These are phyloP conservation scores for Daldinia caldariorum DNA, from an alignment of 495 filamentous ascomycete species.

Conservation along the genomic window DNA sequence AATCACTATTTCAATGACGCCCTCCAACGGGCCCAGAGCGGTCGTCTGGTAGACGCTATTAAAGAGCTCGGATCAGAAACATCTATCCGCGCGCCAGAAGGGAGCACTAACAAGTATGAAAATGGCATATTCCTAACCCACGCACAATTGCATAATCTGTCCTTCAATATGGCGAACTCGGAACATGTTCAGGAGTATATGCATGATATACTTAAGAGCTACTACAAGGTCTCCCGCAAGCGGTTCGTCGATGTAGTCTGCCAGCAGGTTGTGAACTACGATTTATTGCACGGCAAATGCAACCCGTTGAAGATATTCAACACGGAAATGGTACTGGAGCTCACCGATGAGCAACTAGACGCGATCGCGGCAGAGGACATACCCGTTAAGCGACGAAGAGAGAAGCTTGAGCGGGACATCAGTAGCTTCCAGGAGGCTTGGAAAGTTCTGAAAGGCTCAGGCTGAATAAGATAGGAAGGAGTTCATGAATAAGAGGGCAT, in stretches of 20 bases:
- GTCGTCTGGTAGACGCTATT: slow-evolving; percentile 40
- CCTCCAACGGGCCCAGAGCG: slow-evolving; percentile 53
- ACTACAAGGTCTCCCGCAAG: slow-evolving; percentile 68
- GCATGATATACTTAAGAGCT: slow-evolving; percentile 66
- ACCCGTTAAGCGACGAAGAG: slow-evolving; percentile 39
- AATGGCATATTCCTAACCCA: slow-evolving; percentile 13
- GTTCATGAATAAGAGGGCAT: neutral
- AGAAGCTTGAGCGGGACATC: slow-evolving; percentile 46
- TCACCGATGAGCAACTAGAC: slow-evolving; percentile 41
- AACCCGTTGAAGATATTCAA: slow-evolving; percentile 41
- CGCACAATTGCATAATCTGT: slow-evolving; percentile 29
- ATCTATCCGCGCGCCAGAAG: too few species aligned
- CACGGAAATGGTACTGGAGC: slow-evolving; percentile 33
- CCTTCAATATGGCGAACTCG: slow-evolving; percentile 56
- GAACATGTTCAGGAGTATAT: slow-evolving; percentile 61
- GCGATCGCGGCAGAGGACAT: slow-evolving; percentile 43
- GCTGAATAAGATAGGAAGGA: neutral
- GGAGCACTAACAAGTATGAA: too few species aligned
- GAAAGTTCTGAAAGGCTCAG: slow-evolving; percentile 39
- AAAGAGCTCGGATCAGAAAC: slow-evolving; percentile 15
- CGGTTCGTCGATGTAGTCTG: slow-evolving; percentile 67
- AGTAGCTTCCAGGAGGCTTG: slow-evolving; percentile 41
- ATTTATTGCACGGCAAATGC: slow-evolving; percentile 43
- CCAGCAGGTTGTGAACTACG: slow-evolving; percentile 50
- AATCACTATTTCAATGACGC: slow-evolving; percentile 65